phyloP scores from a whole-genome alignment of 2,329 filamentous ascomycete species.

The Ophiostoma ips region DNA sequence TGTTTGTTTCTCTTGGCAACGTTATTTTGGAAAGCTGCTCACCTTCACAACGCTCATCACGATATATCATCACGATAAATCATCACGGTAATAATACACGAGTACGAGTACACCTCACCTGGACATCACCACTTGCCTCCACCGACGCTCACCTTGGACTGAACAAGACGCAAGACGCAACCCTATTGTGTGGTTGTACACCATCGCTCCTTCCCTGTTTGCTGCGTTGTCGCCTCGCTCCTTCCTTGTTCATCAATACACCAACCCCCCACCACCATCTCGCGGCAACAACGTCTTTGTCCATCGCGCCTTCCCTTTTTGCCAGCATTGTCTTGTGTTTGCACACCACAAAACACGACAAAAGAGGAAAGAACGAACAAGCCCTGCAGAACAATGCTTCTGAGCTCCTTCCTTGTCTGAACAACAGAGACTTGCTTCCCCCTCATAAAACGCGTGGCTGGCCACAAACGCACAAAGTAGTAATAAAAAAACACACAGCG shows the following conservation, averaged over 20 bases:
- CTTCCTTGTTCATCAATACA: no score
- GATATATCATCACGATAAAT: background rate
- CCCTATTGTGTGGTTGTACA: background rate
- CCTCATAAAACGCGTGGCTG: background rate
- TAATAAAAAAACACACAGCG: no score
- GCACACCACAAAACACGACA: background rate
- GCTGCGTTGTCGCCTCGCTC: background rate
- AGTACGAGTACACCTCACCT: background rate
- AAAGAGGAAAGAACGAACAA: background rate
- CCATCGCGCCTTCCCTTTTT: constrained; percentile 7
- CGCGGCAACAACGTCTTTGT: constrained; percentile 5
- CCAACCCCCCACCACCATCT: constrained; percentile 1
- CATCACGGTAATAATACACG: background rate
- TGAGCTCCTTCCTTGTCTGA: background rate
- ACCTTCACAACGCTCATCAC: no score
- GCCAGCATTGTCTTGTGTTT: constrained; percentile 2
- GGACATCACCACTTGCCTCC: background rate
- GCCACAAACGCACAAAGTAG: constrained; percentile 1
- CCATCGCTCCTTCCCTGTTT: background rate
- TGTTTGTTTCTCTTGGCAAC: background rate
- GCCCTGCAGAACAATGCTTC: no score
- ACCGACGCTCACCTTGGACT: no score
- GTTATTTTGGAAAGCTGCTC: no score
- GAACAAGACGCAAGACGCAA: background rate
- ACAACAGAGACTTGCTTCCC: background rate